Conservation (phyloP, 1,284 basidiomycete genomes). For the Trichosporon inkin region DNA sequence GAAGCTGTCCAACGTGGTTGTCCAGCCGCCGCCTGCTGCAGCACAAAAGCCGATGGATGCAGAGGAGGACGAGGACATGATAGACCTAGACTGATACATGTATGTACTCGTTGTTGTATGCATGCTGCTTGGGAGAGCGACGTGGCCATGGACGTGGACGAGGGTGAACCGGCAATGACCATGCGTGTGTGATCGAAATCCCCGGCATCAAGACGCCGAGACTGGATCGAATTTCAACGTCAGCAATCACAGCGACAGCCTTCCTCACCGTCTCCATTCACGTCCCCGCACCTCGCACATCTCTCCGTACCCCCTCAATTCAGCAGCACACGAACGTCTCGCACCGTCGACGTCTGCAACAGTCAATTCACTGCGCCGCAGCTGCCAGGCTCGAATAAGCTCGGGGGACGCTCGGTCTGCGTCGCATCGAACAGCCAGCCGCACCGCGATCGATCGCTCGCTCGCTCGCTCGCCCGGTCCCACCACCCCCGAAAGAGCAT, state of each 20-base stretch:
- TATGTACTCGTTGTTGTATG: slow-evolving; percentile 12
- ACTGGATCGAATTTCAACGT: too few species aligned
- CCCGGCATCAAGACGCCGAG: too few species aligned
- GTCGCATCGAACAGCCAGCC: too few species aligned
- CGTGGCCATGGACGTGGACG: background rate
- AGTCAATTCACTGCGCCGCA: too few species aligned
- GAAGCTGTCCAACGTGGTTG: slow-evolving; percentile 10
- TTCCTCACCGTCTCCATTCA: too few species aligned
- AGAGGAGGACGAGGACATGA: slow-evolving; percentile 24
- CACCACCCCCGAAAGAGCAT: slow-evolving; percentile 6
- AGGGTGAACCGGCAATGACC: background rate
- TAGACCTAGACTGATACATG: slow-evolving; percentile 27
- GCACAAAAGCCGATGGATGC: background rate
- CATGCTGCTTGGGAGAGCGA: background rate
- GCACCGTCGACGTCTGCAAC: too few species aligned
- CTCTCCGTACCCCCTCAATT: too few species aligned
- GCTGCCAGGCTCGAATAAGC: too few species aligned
- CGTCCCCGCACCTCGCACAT: too few species aligned
- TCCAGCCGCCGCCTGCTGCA: background rate
- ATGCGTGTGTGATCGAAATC: background rate
- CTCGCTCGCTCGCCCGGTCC: background rate
- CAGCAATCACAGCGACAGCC: too few species aligned
- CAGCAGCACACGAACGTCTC: too few species aligned
- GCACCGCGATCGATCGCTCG: background rate
- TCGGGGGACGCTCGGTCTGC: too few species aligned